Evolutionary conservation across 768 basidiomycete species (phyloP), one percentile per base, ranked within the genome.

Genomic region (Boletus rubescentipes): DNA sequence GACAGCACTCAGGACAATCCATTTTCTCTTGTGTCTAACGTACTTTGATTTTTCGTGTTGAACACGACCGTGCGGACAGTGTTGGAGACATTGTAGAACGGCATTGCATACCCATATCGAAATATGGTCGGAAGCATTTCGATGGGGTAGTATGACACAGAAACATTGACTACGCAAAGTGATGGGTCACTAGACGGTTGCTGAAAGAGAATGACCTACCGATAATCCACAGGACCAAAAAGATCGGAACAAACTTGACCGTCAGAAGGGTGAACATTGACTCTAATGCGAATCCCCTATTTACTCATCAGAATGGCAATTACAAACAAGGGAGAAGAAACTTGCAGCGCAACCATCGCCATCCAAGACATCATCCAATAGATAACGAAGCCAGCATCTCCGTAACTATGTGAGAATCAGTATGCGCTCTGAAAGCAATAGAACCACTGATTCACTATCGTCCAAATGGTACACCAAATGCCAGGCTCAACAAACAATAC

Each of bases 71-170:
- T 74, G 18, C 89, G 76, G 4, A 82, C 77, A 1, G 85, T 80
- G 36, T 73, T 69, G 14, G 84, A 81, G 29, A 89, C 73, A 60
- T 89, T 87, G 66, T 86, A 89, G 63, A 91, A 89, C 1, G 89
- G 89, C 58, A 75, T 76, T 0, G 80, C 86, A 58, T 83, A 87
- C 2, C 86, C 89, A 54, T 89, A 89, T 44, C 75, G 77, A 69
- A 77, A 88, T 53, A 89, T 55, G 36, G 59, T 59, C 0, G 87
- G 86, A 2, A 87, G 70, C 1, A 82, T 67, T 46, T 82, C 78
- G 38, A 87, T 76, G 0, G 89, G 87, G 63, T 78, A 79, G 37
- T 76, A 68, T 18, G 73, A 73, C 20, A 85, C 81, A 3, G 84
- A 78, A 34, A 84, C 82, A 61, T 86, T 87, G 34, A 66, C 82